Base-by-base conservation (phyloP, 2,329 filamentous ascomycete species). In the Cytospora leucostoma region DNA sequence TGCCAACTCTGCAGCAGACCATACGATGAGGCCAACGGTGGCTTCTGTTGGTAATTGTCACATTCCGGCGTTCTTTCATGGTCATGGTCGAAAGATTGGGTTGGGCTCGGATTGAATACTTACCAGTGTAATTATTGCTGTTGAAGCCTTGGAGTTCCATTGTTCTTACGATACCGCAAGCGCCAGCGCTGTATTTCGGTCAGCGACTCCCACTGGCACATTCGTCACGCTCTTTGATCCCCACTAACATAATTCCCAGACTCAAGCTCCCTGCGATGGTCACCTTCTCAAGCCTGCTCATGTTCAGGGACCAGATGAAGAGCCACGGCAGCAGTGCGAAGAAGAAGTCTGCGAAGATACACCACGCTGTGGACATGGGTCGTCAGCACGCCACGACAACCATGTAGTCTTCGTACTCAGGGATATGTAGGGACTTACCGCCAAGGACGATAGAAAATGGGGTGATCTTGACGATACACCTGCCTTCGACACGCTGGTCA, bases 241-340 rank as follows among this genome's bases (percentile, higher is more conserved):
- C 7, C 10, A 67, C 72, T 68, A 67, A 74, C 76, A 79, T 73
- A 10, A 78, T 64, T 13, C 77, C 77, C 2, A 79, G 68, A 51
- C 77, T 78, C 1, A 79, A 68, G 63, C 76, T 76, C 11, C 67
- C 66, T 0, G 75, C 71, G 15, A 78, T 76, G 5, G 74, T 70
- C 49, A 77, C 70, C 66, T 77, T 79, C 58, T 79, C 77, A 19
- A 74, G 73, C 17, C 65, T 72, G 34, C 74, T 75, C 75, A 79
- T 79, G 58, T 78, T 75, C 13, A 79, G 66, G 0, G 72, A 69
- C 74, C 77, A 78, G 19, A 79, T 71, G 5, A 78, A 68, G 8
- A 76, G 71, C 75, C 77, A 79, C 0, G 77, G 77, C 1, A 78
- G 71, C 0, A 70, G 54, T 21, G 74, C 74, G 0, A 73, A 75